Base-by-base conservation (phyloP, 345 rosid genomes). In the Gossypium ekmanianum region DNA sequence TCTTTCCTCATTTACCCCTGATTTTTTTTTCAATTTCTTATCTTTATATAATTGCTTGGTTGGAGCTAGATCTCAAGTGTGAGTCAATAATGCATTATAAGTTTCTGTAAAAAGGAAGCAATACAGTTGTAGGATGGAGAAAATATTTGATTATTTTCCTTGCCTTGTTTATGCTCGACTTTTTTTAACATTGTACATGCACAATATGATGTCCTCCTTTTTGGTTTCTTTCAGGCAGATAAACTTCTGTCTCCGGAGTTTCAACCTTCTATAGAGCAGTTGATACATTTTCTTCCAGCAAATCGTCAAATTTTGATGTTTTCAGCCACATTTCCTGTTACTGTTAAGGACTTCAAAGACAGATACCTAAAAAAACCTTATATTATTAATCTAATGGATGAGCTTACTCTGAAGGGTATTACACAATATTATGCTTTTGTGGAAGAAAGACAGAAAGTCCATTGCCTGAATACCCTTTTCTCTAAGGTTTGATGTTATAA, bases 371-470 rank as follows among this genome's bases (percentile, higher is more conserved):
- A 88, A 1, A 96, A 85, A 74, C 94, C 99, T 18, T 96, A 92
- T 78, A 74, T 96, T 63, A 96, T 96, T 81, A 96, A 96, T 85
- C 98, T 96, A 68, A 96, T 96, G 99, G 98, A 96, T 83, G 98
- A 96, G 83, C 98, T 96, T 75, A 93, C 99, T 1, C 90, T 96
- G 55, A 85, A 90, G 89, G 99, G 99, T 84, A 92, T 96, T 80
- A 93, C 98, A 0, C 99, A 96, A 77, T 96, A 8, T 73, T 96
- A 96, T 84, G 99, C 99, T 72, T 96, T 93, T 87, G 99, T 96
- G 80, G 99, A 96, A 85, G 99, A 96, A 85, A 90, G 99, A 55
- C 99, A 96, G 92, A 96, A 96, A 89, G 98, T 96, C 74, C 99
- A 96, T 85, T 96, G 99, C 83, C 91, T 96, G 44, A 93, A 93